These are phyloP conservation scores for Monosporozyma unispora DNA, from an alignment of 805 yeast species.

Conservation along the genomic window DNA sequence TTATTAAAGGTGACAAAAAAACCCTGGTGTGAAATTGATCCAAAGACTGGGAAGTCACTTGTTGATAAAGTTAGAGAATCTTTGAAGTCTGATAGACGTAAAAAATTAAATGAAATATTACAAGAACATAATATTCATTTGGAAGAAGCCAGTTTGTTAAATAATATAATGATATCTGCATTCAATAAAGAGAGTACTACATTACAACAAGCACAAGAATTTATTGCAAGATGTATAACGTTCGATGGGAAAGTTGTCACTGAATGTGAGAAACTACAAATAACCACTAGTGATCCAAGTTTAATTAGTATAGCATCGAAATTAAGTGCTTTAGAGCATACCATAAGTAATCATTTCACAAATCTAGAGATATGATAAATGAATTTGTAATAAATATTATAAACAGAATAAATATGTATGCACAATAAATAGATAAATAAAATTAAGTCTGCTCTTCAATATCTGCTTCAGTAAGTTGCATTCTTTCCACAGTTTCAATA, in stretches of 20 bases:
- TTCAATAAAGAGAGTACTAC: constrained; percentile 28
- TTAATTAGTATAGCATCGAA: constrained; percentile 54
- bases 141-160: constrained; percentile 28
- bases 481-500: constrained; percentile 31
- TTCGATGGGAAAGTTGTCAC: constrained; percentile 52
- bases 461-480: constrained; percentile 29
- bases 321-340: constrained; percentile 46
- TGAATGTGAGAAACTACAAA: constrained; percentile 48
- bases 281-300: constrained; percentile 60
- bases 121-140: constrained; percentile 31
- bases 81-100: constrained; percentile 38
- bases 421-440: neutral
- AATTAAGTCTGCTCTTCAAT: neutral
- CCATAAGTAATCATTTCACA: constrained; percentile 9
- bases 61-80: constrained; percentile 51
- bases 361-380: constrained; percentile 6
- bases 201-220: constrained; percentile 38
- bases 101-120: constrained; percentile 33
- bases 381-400: neutral
- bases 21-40: constrained; percentile 56
- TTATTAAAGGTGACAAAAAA: constrained; percentile 40
- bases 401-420: neutral
- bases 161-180: constrained; percentile 29
- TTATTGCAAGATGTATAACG: constrained; percentile 55
- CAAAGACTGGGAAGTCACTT: constrained; percentile 39